Conservation (phyloP, 1,284 basidiomycete species). For the Moesziomyces antarcticus region DNA sequence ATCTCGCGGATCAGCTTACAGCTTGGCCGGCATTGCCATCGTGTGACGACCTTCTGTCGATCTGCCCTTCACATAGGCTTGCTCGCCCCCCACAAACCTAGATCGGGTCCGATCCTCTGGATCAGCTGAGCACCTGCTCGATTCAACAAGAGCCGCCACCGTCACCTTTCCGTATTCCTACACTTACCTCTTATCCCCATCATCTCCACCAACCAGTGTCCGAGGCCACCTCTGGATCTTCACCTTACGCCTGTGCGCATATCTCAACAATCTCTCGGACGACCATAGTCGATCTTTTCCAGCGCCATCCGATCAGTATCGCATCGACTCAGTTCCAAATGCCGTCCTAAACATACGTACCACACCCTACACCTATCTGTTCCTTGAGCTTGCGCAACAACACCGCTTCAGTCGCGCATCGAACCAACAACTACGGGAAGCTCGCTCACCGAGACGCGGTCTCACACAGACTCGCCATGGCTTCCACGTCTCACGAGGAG, state of each 20-base stretch:
- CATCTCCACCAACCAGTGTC: conserved; percentile 1
- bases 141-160: neutral
- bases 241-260: no score
- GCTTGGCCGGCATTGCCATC: neutral
- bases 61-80: neutral
- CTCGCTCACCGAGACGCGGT: neutral
- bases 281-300: no score
- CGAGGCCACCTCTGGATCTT: neutral
- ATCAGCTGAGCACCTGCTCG: neutral
- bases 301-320: no score
- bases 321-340: no score
- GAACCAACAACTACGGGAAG: neutral
- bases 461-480: neutral
- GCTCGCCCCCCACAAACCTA: neutral
- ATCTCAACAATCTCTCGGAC: no score
- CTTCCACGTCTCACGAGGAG: conserved; percentile 1
- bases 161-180: neutral
- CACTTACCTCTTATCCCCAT: neutral
- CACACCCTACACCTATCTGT: no score
- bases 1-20: neutral
- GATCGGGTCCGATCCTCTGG: conserved; percentile 28
- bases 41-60: no score
- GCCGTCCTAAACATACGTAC: no score
- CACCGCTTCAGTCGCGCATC: no score
- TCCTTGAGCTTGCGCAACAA: no score